These are phyloP conservation scores for Botrytis byssoidea DNA, from an alignment of 2,329 filamentous ascomycete genomes.

Conservation along the genomic window DNA sequence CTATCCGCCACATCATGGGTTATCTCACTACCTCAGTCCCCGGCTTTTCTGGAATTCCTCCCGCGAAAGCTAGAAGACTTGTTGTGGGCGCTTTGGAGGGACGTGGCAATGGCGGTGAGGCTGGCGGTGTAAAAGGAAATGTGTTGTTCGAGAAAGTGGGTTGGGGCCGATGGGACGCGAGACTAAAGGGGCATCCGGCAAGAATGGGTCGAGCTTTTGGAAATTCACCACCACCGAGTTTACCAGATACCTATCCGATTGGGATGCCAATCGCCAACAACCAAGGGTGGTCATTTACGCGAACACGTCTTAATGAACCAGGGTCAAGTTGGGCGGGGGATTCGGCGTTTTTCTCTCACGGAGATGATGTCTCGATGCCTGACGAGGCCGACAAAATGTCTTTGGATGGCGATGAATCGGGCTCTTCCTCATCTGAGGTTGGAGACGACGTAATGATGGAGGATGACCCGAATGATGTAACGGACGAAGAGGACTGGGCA, in stretches of 20 bases:
- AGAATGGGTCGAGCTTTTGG: conserved; percentile 43
- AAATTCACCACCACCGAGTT: conserved; percentile 45
- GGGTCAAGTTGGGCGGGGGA: conserved; percentile 65
- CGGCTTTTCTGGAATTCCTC: conserved; percentile 84
- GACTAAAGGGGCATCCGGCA: conserved; percentile 62
- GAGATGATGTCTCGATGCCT: conserved; percentile 64
- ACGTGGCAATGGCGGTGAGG: conserved; percentile 57
- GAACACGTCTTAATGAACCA: conserved; percentile 50
- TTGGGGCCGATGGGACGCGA: conserved; percentile 95
- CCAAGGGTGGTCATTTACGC: conserved; percentile 46
- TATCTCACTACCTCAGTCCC: conserved; percentile 91
- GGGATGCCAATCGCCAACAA: conserved; percentile 58
- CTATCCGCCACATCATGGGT: conserved; percentile 93
- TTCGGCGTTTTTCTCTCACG: conserved; percentile 74
- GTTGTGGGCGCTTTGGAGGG: conserved; percentile 92
- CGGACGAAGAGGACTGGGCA: conserved; percentile 96
- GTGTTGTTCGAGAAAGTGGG: conserved; percentile 93
- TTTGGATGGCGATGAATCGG: conserved; percentile 69
- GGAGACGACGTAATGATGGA: conserved; percentile 63
- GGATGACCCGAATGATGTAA: conserved; percentile 79
- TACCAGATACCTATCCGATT: conserved; percentile 45
- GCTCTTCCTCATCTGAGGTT: conserved; percentile 70
- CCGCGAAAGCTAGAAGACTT: conserved; percentile 83
- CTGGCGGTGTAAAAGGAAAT: conserved; percentile 63
- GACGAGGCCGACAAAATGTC: conserved; percentile 97